phyloP scores from a whole-genome alignment of 1,284 basidiomycete species.

The Trichosporon coremiiforme region DNA sequence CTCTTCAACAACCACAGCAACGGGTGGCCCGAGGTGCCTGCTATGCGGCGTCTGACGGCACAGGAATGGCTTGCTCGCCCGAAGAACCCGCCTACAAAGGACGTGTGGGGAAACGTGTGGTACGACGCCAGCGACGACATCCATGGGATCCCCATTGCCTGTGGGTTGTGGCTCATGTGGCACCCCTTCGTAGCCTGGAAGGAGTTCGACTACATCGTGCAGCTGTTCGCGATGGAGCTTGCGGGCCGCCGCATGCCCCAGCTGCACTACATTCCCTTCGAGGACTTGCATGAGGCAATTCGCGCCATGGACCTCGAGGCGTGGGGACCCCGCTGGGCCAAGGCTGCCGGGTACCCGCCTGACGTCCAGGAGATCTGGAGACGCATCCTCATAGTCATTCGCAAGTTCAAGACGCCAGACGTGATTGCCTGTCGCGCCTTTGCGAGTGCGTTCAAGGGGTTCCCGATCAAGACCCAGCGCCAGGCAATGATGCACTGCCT shows the following conservation, averaged over 20 bases:
- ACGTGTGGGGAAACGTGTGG: not conserved
- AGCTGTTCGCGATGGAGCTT: not conserved
- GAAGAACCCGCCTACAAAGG: not conserved
- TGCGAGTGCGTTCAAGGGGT: not conserved
- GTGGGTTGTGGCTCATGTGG: not conserved
- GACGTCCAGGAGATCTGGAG: constrained; percentile 1
- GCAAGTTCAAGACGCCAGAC: not conserved
- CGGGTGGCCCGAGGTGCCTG: not conserved
- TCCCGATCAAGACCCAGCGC: not conserved
- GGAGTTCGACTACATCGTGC: constrained; percentile 13
- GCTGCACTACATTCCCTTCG: constrained; percentile 1
- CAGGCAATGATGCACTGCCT: constrained; percentile 2
- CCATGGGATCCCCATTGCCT: not conserved
- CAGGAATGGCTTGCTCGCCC: not conserved
- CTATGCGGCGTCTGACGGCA: not conserved
- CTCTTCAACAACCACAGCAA: constrained; percentile 1
- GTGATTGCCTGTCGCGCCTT: not conserved
- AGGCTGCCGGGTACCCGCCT: not conserved
- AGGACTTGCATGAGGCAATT: not conserved
- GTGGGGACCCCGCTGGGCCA: not conserved
- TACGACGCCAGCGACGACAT: not conserved
- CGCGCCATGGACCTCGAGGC: constrained; percentile 4
- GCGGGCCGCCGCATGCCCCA: not conserved
- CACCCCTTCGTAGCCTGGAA: not conserved
- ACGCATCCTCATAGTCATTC: not conserved